phyloP scores from a whole-genome alignment of 768 basidiomycete species.

The Clitopilus hobsonii region DNA sequence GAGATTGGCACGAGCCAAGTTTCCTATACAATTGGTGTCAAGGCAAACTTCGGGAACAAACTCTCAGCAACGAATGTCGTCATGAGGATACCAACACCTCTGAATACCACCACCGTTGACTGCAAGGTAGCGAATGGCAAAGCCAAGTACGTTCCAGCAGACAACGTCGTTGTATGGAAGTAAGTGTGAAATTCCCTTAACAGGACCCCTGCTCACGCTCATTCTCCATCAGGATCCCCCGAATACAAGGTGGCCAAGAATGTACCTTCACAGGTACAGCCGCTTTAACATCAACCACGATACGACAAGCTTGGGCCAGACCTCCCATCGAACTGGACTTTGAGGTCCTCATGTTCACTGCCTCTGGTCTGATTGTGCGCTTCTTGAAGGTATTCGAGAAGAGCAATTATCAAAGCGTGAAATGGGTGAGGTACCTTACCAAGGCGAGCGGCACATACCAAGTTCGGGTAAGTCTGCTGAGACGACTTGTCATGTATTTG shows the following conservation, averaged over 20 bases:
- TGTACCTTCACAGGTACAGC: conserved; percentile 81
- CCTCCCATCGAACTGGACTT: conserved; percentile 99
- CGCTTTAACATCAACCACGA: conserved; percentile 81
- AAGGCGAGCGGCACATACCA: conserved; percentile 94
- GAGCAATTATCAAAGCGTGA: conserved; percentile 88
- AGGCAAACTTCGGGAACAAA: conserved; percentile 87
- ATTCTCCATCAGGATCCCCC: conserved; percentile 62
- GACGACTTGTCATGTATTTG: too few relatives aligned
- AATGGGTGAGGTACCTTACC: conserved; percentile 94
- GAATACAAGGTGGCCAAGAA: conserved; percentile 92
- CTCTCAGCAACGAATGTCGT: conserved; percentile 91
- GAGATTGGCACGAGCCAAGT: conserved; percentile 92
- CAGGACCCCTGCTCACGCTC: not conserved
- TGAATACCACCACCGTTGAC: conserved; percentile 90
- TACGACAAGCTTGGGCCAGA: conserved; percentile 94
- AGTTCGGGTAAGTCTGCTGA: conserved; percentile 79
- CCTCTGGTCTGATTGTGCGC: conserved; percentile 92
- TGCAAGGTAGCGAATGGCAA: conserved; percentile 91
- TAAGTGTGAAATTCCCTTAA: conserved; percentile 36
- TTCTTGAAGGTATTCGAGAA: conserved; percentile 99
- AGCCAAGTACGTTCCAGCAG: conserved; percentile 94
- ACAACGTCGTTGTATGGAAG: conserved; percentile 99
- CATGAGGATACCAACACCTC: conserved; percentile 90
- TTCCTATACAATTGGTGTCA: conserved; percentile 83
- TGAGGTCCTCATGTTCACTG: conserved; percentile 98